Base-by-base conservation (phyloP, 2,329 filamentous ascomycete species). In the Macrophomina tecta region DNA sequence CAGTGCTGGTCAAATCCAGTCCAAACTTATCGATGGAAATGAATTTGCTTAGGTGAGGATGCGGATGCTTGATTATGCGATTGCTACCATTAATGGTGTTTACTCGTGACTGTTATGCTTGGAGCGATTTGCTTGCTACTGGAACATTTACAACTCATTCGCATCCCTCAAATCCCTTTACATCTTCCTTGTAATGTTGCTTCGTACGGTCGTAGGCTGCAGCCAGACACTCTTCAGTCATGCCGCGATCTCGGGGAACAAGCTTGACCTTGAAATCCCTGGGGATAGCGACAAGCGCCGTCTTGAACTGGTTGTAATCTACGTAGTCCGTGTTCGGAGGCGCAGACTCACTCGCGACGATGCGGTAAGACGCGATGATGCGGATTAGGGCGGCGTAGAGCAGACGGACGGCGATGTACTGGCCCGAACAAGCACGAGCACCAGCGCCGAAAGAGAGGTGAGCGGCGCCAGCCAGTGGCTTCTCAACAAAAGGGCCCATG, bases 311-410 rank as follows among this genome's bases (percentile, higher is more conserved):
- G 69, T 88, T 89, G 70, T 88, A 88, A 5, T 89, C 86, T 4
- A 88, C 83, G 68, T 88, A 88, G 71, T 88, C 85, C 0, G 86
- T 88, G 69, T 87, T 88, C 0, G 86, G 86, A 0, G 86, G 86
- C 51, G 82, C 76, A 0, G 73, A 71, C 61, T 82, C 77, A 70
- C 79, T 81, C 30, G 85, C 79, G 38, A 85, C 80, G 64, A 86
- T 82, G 69, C 78, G 80, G 74, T 84, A 86, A 8, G 79, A 78
- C 3, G 79, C 77, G n/a, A 86, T 69, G 1, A 86, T 74, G 3
- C 84, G 80, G 6, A 86, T 74, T 0, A 87, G 74, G 3, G 84
- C 83, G 0, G 82, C 73, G 68, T 86, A 85, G 2, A 86, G 73
- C 2, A 86, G 77, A 3, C 83, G 75, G n/a, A 75, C 78, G 0